Evolutionary conservation across 2,329 filamentous ascomycete species (phyloP), one percentile per base, ranked within the genome.

Genomic region (Lachnum nothofagi): DNA sequence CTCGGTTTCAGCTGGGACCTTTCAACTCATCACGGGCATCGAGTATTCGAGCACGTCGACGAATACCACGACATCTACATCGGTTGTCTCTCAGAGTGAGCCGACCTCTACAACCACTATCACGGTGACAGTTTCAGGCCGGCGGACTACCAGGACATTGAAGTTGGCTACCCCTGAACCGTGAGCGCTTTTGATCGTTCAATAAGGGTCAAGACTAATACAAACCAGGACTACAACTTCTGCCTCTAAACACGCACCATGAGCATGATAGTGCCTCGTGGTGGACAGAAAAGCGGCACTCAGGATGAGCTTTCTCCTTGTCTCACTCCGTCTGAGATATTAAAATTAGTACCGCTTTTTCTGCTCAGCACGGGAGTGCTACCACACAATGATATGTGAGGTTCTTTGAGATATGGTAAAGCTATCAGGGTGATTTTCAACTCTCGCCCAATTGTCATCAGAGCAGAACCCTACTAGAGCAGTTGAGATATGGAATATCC

Each of bases 21-120:
- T 51, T 29, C 20, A 34, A 8, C 43, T 60, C 2, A 51, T 48
- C 29, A 60, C 55, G 5, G 20, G 44, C 23, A 41, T 56, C 9
- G 37, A 46, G 31, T 49, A 49, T 25, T 22, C 47, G n/a, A 53
- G 39, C 17, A 49, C 46, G 47, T 47, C 45, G 25, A 23, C 48
- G 7, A 55, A 48, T 27, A 24, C 33, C 17, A 51, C 45, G 1
- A 57, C 54, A 4, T 47, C 22, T 4, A 50, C 42, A 1, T 50
- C 51, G 3, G 51, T 42, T n/a, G 14, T 53, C 17, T 37, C 17
- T 16, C 34, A 37, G 33, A 16, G 20, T 16, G 19, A 27, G n/a
- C n/a, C n/a, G 14, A 48, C 41, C 6, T 37, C 45, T 22, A 42
- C 37, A 7, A 39, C 37, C 9, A 25, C 31, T 17, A 25, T 29